Percentiles rank a stretch among this genome's conserved stretches.
phyloP scores from a whole-genome alignment of 2,329 filamentous ascomycete genomes.

The Hymenoscyphus linearis region DNA sequence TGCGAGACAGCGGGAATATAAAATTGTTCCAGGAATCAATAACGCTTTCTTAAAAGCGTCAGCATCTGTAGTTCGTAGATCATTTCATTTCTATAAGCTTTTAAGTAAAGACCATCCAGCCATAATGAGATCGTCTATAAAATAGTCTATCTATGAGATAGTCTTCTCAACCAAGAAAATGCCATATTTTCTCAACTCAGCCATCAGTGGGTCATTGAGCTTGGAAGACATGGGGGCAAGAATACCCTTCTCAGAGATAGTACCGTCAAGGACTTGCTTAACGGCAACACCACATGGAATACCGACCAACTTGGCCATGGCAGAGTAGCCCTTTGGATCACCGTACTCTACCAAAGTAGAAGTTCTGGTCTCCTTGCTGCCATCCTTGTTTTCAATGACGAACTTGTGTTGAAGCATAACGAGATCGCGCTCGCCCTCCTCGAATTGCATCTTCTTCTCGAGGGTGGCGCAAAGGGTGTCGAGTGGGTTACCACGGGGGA shows the following conservation, averaged over 20 bases:
- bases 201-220: slow-evolving; percentile 68
- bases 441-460: slow-evolving; percentile 88
- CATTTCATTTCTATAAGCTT: background rate
- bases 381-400: slow-evolving; percentile 76
- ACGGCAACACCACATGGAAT: slow-evolving; percentile 71
- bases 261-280: slow-evolving; percentile 71
- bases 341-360: slow-evolving; percentile 82
- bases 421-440: slow-evolving; percentile 71
- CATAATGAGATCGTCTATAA: background rate
- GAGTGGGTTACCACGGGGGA: slow-evolving; percentile 70
- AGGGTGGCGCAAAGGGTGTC: slow-evolving; percentile 88
- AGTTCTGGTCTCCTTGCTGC: slow-evolving; percentile 68
- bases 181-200: slow-evolving; percentile 71
- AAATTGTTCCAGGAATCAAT: no score
- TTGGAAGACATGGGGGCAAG: slow-evolving; percentile 71
- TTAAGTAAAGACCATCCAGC: background rate
- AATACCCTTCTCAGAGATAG: slow-evolving; percentile 66
- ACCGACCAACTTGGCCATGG: slow-evolving; percentile 81
- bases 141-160: slow-evolving; percentile 29
- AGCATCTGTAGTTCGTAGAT: background rate
- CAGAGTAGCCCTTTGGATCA: slow-evolving; percentile 68
- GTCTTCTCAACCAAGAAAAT: slow-evolving; percentile 70
- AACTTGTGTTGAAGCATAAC: slow-evolving; percentile 81
- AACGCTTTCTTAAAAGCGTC: background rate
- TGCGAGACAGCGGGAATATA: no score